Base-by-base conservation (phyloP, 225 moss, liverwort and hornwort genomes). In the Pseudisothecium myosuroides region DNA sequence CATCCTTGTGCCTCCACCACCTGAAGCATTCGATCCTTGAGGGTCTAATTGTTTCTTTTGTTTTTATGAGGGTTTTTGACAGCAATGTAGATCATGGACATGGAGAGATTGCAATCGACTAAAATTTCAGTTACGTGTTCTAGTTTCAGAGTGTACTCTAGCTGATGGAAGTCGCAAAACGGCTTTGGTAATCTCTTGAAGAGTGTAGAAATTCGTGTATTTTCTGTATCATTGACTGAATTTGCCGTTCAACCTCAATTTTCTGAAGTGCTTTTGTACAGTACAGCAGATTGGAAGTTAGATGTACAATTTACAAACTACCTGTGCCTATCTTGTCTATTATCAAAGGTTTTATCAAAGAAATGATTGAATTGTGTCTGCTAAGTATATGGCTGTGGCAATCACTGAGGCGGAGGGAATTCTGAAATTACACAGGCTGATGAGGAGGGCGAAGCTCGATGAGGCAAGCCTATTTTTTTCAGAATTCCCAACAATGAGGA, bases 21-120 rank as follows among this genome's bases (percentile, higher is more conserved):
- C 94, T 34, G 97, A 97, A 91, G 97, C 97, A 37, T 97, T 94
- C 50, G 88, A 93, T 85, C 96, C 96, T 58, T 97, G 76, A 93
- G 36, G 37, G 10, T 69, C 37, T 59, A 17, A 2, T 37, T 76
- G 1, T 60, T 73, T 69, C 39, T 80, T 80, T 80, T 37, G 62
- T 62, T 86, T 72, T 52, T 34, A 52, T 81, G 72, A 61, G 45
- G 32, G 19, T 24, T 39, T 84, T 59, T 37, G 37, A 21, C 36
- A 76, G 47, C 31, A 58, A 77, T 62, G 85, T 32, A 85, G 77
- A 66, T 47, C 20, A 16, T 45, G 77, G 23, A 76, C 65, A 37
- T 54, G 54, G 63, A 75, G 64, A 76, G 65, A 83, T 61, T 76
- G 75, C 34, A 55, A 65, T 58, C 26, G 19, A 39, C 65, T 20